phyloP scores from a whole-genome alignment of 495 filamentous ascomycete species.

The Rusavskia elegans region DNA sequence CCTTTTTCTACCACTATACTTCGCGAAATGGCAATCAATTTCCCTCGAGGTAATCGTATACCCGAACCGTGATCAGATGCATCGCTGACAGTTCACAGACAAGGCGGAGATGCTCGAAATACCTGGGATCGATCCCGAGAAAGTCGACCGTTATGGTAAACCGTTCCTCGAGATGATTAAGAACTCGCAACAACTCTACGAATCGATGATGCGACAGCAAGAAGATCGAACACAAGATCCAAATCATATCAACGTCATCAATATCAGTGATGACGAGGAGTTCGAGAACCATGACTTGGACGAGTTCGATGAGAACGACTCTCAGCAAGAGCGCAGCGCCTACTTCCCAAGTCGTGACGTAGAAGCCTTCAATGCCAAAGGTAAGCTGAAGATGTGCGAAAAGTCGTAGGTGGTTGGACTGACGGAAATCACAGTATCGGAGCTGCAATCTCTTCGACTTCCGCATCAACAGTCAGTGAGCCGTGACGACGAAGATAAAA shows the following conservation, averaged over 20 bases:
- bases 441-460: not conserved
- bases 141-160: constrained; percentile 51
- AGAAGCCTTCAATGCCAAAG: constrained; percentile 17
- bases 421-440: not conserved
- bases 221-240: constrained; percentile 34
- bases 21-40: constrained; percentile 69
- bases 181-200: constrained; percentile 37
- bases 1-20: constrained; percentile 68
- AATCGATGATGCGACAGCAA: constrained; percentile 24
- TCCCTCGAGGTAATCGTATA: constrained; percentile 39
- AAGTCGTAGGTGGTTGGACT: not conserved
- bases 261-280: constrained; percentile 48
- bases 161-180: constrained; percentile 49
- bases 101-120: constrained; percentile 47
- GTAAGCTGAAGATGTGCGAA: constrained; percentile 6
- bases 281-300: constrained; percentile 28
- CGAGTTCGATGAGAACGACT: constrained; percentile 18
- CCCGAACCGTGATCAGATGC: not conserved
- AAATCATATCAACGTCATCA: constrained; percentile 50
- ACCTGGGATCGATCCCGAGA: constrained; percentile 50
- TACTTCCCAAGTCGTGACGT: constrained; percentile 28
- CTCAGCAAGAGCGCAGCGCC: constrained; percentile 13
- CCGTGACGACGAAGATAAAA: not conserved
- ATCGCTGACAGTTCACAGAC: constrained; percentile 11
- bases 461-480: not conserved